A percentile compares a stretch with the other conserved stretches of the same genome.
phyloP scores from a whole-genome alignment of 345 rosid genomes.

The Raphanus sativus region DNA sequence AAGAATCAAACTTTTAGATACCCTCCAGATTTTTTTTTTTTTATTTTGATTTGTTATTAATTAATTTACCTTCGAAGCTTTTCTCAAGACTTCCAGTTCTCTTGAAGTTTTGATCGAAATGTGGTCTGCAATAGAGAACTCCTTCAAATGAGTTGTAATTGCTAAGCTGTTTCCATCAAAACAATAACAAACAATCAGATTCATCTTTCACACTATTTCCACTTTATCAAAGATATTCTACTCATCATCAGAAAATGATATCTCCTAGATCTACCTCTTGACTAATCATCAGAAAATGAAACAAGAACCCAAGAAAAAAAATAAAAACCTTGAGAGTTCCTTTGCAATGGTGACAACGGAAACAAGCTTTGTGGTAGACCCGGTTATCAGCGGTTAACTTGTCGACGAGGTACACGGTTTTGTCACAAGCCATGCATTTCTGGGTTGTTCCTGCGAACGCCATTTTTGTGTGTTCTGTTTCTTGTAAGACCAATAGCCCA shows the following conservation, averaged over 20 bases:
- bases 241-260: neutral
- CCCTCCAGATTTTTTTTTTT: neutral
- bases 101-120: conserved; percentile 92
- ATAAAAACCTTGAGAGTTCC: conserved; percentile 87
- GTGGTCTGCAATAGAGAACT: conserved; percentile 94
- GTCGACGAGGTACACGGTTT: conserved; percentile 93
- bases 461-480: conserved; percentile 39
- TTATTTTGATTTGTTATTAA: neutral
- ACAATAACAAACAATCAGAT: conserved; percentile 5
- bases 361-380: conserved; percentile 87
- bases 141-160: conserved; percentile 99
- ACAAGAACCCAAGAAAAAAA: neutral
- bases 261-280: conserved; percentile 24
- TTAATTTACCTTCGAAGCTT: conserved; percentile 84
- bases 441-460: conserved; percentile 99
- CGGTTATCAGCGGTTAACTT: conserved; percentile 97
- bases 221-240: neutral
- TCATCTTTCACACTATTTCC: conserved; percentile 5
- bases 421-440: conserved; percentile 98
- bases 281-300: neutral
- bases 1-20: conserved; percentile 17
- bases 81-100: conserved; percentile 98
- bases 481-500: neutral
- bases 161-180: conserved; percentile 66
- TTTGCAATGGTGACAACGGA: conserved; percentile 99